Base-by-base conservation (phyloP, 164 flowering plant genomes). In the Aristolochia californica region DNA sequence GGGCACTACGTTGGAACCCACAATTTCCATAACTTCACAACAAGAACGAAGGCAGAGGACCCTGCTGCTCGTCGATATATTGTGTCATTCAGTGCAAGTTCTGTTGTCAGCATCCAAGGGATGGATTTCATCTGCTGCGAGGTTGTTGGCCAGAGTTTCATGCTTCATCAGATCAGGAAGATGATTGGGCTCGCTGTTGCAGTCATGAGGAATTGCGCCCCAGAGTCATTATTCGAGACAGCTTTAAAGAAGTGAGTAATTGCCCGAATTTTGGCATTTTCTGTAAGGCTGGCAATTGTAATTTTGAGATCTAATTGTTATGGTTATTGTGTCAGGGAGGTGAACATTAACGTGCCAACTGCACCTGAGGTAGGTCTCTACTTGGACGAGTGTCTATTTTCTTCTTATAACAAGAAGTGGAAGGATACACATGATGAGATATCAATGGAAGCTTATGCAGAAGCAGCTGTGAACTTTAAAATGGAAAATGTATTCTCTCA, bases 151-250 rank as follows among this genome's bases (percentile, higher is more conserved):
- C 95, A 94, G 77, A 94, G 99, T 70, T 94, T 90, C 77, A 87
- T 94, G 97, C 99, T 94, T 79, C 99, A 94, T 71, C 99, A 90
- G 69, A 94, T 94, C 0, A 66, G 97, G 54, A 94, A 94, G 73
- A 78, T 94, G 97, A 80, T 90, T 23, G 99, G 97, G 55, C 77
- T 89, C 62, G 97, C 99, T 0, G 96, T 89, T 25, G 88, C 96
- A 0, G 66, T 94, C 55, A 83, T 94, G 95, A 78, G 99, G 70
- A 75, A 80, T 57, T 70, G 73, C 60, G 84, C 91, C 20, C 81
- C 93, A 0, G 97, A 85, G 66, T 79, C 90, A 0, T 64, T 94
- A 68, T 66, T 89, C 10, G 74, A 75, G 21, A 70, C 66, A 20
- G 97, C 95, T 49, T 58, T 89, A 38, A 76, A 70, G 43, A 75